Percentiles rank a stretch among this genome's conserved stretches.
Conservation (phyloP, 345 rosid genomes). For the Arabis hirsuta region DNA sequence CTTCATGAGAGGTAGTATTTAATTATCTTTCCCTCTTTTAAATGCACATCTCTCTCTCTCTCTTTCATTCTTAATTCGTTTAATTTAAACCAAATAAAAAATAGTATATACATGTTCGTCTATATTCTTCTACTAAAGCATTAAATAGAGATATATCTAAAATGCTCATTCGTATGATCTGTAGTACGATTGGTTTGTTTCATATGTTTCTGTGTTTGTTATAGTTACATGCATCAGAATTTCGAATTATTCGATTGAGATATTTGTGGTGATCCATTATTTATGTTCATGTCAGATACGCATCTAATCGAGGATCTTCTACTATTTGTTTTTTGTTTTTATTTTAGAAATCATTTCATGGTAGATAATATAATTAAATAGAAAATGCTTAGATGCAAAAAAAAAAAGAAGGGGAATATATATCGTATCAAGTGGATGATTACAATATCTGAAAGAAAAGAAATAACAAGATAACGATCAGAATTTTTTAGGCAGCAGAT, state of each 20-base stretch:
- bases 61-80: background rate
- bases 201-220: background rate
- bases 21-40: background rate
- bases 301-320: background rate
- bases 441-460: too few relatives aligned
- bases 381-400: background rate
- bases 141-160: background rate
- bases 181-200: background rate
- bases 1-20: slow-evolving; percentile 97
- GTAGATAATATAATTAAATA: background rate
- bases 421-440: too few relatives aligned
- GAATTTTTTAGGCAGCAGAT: too few relatives aligned
- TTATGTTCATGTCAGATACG: background rate
- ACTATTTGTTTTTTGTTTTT: background rate
- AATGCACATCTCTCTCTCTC: background rate
- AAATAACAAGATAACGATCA: too few relatives aligned
- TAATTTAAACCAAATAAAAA: too few relatives aligned
- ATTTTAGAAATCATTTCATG: too few relatives aligned
- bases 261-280: slow-evolving; percentile 22
- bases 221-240: slow-evolving; percentile 1
- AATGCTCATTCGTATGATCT: background rate
- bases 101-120: too few relatives aligned
- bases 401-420: too few relatives aligned
- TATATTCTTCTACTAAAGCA: background rate
- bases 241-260: background rate